Evolutionary conservation across 164 flowering plant genomes (phyloP).

Genomic region (Umbellularia californica): DNA sequence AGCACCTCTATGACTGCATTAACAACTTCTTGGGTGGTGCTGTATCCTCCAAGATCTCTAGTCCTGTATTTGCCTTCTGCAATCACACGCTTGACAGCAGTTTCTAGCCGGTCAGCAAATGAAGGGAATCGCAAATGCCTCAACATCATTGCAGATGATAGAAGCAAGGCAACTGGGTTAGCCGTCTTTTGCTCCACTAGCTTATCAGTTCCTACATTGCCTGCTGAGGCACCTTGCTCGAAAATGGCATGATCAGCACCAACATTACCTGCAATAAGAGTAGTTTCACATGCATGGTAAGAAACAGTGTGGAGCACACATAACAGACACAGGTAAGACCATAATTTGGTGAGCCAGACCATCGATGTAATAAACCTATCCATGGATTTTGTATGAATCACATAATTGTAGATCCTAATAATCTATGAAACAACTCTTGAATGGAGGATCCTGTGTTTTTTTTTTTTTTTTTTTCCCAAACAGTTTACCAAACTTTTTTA

Average conservation of each 20-base stretch:
- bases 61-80: constrained; percentile 16
- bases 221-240: constrained; percentile 24
- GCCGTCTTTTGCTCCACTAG: constrained; percentile 18
- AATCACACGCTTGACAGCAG: constrained; percentile 18
- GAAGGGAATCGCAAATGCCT: constrained; percentile 23
- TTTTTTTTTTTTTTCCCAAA: too few species aligned
- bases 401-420: too few species aligned
- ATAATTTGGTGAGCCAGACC: background rate
- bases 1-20: constrained; percentile 18
- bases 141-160: constrained; percentile 23
- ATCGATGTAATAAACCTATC: background rate
- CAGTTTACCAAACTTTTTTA: too few species aligned
- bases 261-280: constrained; percentile 16
- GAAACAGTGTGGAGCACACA: background rate
- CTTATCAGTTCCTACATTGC: constrained; percentile 18
- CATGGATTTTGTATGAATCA: too few species aligned
- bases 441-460: too few species aligned
- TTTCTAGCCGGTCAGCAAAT: constrained; percentile 21
- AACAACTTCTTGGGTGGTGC: constrained; percentile 22
- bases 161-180: constrained; percentile 19
- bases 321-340: background rate
- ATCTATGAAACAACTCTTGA: too few species aligned
- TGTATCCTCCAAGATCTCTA: constrained; percentile 19
- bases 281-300: background rate
- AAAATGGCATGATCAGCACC: constrained; percentile 21